Conservation (phyloP, 495 filamentous ascomycete genomes). For the Lindgomyces ingoldianus region DNA sequence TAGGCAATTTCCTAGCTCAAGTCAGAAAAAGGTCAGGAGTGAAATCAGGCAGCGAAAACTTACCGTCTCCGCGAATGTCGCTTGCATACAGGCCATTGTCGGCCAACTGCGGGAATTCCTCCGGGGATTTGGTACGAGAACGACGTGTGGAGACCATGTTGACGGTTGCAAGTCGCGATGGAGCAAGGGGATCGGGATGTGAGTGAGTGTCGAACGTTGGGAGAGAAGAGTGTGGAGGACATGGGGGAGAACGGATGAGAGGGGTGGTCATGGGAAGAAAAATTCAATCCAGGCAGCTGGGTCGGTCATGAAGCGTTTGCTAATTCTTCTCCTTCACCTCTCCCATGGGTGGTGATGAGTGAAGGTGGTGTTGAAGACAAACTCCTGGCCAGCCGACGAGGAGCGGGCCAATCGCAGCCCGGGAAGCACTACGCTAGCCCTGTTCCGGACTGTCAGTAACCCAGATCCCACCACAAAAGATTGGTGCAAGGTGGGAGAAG, state of each 20-base stretch:
- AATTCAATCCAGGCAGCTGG: not conserved
- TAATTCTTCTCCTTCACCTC: no score
- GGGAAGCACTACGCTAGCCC: no score
- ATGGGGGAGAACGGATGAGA: not conserved
- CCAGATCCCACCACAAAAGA: not conserved
- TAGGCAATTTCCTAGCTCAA: slow-evolving; percentile 65
- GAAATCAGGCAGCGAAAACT: slow-evolving; percentile 26
- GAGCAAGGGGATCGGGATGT: not conserved
- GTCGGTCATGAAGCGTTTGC: not conserved
- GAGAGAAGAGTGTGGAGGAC: not conserved
- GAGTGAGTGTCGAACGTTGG: not conserved
- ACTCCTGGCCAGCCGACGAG: not conserved
- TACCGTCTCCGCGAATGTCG: slow-evolving; percentile 56
- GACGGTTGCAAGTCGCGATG: not conserved
- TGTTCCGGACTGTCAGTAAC: not conserved
- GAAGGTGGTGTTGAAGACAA: not conserved
- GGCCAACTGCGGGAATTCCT: slow-evolving; percentile 59
- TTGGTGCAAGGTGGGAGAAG: not conserved
- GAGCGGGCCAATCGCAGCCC: not conserved
- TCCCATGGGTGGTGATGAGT: slow-evolving; percentile 5
- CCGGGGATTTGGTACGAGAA: slow-evolving; percentile 22
- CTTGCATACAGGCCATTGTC: slow-evolving; percentile 53
- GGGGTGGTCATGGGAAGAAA: slow-evolving; percentile 7
- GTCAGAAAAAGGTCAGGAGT: not conserved
- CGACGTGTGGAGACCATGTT: slow-evolving; percentile 28